Evolutionary conservation across 768 basidiomycete species (phyloP), one percentile per base, ranked within the genome.

Genomic region (Boletus coccyginus): DNA sequence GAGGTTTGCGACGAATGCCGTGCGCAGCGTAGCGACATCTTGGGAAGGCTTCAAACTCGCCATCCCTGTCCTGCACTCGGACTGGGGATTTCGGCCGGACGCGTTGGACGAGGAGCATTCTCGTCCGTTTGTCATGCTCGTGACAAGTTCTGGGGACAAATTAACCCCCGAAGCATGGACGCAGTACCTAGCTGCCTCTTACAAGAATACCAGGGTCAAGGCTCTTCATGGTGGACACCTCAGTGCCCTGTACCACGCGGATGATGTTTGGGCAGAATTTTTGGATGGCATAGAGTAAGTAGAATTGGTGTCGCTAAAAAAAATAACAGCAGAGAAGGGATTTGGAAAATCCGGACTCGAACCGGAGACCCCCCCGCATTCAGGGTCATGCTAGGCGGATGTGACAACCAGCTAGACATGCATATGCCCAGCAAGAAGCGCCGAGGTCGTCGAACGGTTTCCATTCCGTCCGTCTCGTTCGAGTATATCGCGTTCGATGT

Each of bases 11-110:
- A 59, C 64, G 53, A 80, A 77, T 53, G 68, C 76, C 53, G 64
- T 74, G 46, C 73, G 75, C 54, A 85, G 83, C 62, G 78, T 83
- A 8, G 70, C 74, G 19, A 74, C 66, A 35, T 72, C 79, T 46
- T 82, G 81, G 81, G 77, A 73, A 42, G 85, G 84, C 1, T 82
- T 82, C 60, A 68, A 77, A 55, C 77, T 78, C 45, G 60, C 74
- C 50, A 53, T 75, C 9, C 60, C 68, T 32, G 65, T 81, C 31
- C 66, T 80, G 48, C 79, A 83, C 45, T 74, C 77, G 16, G 78
- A 78, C 52, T 85, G 83, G 82, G 81, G 76, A 7, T 81, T 77
- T 59, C 60, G 58, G 13, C 78, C 78, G 5, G 67, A 72, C 39
- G 60, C 61, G 5, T 67, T 82, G 48, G 78, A 83, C 56, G 78